Conservation (phyloP, 2,329 filamentous ascomycete genomes). For the Aureobasidium sp. region DNA sequence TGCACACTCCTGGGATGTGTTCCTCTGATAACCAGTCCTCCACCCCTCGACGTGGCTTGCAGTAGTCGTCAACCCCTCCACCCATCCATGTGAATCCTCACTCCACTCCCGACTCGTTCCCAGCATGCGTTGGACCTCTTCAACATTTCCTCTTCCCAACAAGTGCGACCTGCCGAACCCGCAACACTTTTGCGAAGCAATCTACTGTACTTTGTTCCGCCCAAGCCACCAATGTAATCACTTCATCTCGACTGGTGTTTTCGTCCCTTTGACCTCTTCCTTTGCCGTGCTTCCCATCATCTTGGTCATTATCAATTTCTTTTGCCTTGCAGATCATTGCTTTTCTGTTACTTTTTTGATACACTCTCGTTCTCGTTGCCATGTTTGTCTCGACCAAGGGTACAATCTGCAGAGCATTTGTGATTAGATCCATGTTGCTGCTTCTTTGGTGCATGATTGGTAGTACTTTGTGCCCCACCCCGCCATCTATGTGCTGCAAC, state of each 20-base stretch:
- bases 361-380: neutral
- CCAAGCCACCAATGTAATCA: neutral
- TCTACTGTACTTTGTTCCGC: neutral
- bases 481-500: neutral
- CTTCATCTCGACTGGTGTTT: neutral
- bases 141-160: constrained; percentile 5
- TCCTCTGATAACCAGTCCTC: neutral
- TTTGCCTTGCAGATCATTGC: neutral
- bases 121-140: neutral
- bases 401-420: neutral
- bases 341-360: neutral
- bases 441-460: neutral
- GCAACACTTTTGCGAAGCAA: neutral
- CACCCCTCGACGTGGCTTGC: constrained; percentile 11
- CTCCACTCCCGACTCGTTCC: constrained; percentile 13
- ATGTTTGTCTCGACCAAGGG: neutral
- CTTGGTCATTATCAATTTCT: neutral
- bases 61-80: constrained; percentile 8
- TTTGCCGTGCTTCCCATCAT: neutral
- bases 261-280: neutral
- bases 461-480: neutral
- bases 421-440: neutral
- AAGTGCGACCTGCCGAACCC: constrained; percentile 2
- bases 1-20: neutral
- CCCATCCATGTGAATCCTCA: constrained; percentile 5